A percentile compares a stretch with the other conserved stretches of the same genome.
These are phyloP conservation scores for Geopyxis carbonaria DNA, from an alignment of 495 filamentous ascomycete genomes.

Conservation along the genomic window DNA sequence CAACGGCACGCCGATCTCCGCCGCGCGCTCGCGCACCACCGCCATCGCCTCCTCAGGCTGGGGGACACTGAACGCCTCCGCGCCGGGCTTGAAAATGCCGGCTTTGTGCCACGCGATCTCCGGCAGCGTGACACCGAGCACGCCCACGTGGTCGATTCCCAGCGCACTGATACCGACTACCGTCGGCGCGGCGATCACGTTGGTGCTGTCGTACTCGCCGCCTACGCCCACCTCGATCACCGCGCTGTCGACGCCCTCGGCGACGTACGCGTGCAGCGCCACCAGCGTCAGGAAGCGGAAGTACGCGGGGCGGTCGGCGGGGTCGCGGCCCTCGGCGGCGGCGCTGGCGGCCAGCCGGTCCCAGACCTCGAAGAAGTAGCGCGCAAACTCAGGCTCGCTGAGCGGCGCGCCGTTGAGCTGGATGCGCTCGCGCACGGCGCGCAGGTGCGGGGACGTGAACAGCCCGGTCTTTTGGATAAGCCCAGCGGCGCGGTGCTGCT, in stretches of 20 bases:
- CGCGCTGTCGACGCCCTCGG: slow-evolving; percentile 62
- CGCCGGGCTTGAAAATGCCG: slow-evolving; percentile 67
- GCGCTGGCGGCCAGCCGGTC: slow-evolving; percentile 32
- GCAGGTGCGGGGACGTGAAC: slow-evolving; percentile 52
- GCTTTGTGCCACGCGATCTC: slow-evolving; percentile 96
- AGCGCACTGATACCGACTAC: slow-evolving; percentile 65
- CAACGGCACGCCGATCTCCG: slow-evolving; percentile 42
- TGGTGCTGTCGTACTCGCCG: slow-evolving; percentile 85
- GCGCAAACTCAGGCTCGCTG: slow-evolving; percentile 34
- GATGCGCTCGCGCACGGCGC: slow-evolving; percentile 46
- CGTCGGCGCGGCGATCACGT: slow-evolving; percentile 60
- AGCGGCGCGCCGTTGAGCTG: slow-evolving; percentile 39
- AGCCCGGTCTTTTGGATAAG: slow-evolving; percentile 35
- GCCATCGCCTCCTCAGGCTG: slow-evolving; percentile 48
- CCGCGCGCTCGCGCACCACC: slow-evolving; percentile 54
- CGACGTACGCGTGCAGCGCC: slow-evolving; percentile 72
- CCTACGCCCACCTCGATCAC: slow-evolving; percentile 90
- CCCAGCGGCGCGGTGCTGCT: slow-evolving; percentile 19
- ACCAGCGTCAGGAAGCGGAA: slow-evolving; percentile 81
- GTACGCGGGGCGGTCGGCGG: slow-evolving; percentile 57
- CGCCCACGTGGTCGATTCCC: slow-evolving; percentile 71
- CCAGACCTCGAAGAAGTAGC: slow-evolving; percentile 53
- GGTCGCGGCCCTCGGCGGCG: slow-evolving; percentile 30
- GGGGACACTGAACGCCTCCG: slow-evolving; percentile 54
- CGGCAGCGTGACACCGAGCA: slow-evolving; percentile 69